Evolutionary conservation across 495 filamentous ascomycete species (phyloP), one percentile per base, ranked within the genome.

Genomic region (Penicillium tannophilum): DNA sequence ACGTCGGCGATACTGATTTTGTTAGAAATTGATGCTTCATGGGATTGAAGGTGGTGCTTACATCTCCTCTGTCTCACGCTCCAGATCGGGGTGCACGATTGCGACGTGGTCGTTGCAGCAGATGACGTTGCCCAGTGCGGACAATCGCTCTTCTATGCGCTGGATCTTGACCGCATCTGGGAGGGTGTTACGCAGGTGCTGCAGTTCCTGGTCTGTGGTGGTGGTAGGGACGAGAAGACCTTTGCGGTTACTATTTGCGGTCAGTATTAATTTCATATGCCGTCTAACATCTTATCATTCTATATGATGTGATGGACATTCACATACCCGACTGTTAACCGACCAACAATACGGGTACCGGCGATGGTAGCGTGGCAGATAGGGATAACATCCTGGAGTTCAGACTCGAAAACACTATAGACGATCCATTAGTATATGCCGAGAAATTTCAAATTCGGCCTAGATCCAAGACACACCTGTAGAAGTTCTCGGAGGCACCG

Each of bases 321-420:
- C 24, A 75, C 85, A 70, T 86, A 95, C 91, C 92, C 94, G 70
- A 93, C 90, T 56, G 95, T 97, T 78, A 98, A 82, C 68, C 93
- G 86, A 45, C 94, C 94, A 67, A 98, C 88, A 72, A 98, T 98
- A 59, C 93, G 82, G 35, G 93, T 98, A 56, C 94, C 95, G 30
- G 92, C 92, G 69, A 98, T 98, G n/a, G 93, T 97, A 54, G 91
- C 90, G 70, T 93, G 90, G 77, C 92, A 97, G 77, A 98, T 96
- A 60, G 94, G 94, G 54, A 98, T 96, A 55, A 97, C 88, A 79
- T 98, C 95, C 80, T 94, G 90, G 35, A 98, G 81, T 78, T 98
- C 94, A 55, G 94, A 86, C 79, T 98, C 95, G 81, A 98, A 98
- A 64, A 98, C 82, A 81, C 80, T 80, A 28, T 28, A 28, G 28